These are phyloP conservation scores for Claviceps paspali DNA, from an alignment of 2,329 filamentous ascomycete genomes.

Conservation along the genomic window DNA sequence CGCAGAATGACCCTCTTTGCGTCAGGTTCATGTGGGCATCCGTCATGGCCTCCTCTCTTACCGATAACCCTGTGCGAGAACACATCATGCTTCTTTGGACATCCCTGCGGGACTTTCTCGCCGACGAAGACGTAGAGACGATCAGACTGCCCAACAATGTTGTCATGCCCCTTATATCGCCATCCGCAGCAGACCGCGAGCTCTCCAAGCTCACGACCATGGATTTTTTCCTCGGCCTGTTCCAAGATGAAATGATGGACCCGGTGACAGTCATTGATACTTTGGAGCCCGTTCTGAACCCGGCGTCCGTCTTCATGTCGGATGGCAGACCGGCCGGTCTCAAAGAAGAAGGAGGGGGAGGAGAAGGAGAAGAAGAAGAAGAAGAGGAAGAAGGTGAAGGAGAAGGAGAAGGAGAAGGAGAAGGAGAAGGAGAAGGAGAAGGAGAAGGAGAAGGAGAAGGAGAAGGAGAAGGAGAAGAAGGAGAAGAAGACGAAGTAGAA, in stretches of 20 bases:
- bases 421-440: not conserved
- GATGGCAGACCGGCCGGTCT: conserved; percentile 7
- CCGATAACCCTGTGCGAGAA: conserved; percentile 37
- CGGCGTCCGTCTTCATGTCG: conserved; percentile 36
- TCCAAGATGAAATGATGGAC: conserved; percentile 67
- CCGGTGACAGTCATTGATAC: conserved; percentile 79
- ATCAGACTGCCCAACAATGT: conserved; percentile 68
- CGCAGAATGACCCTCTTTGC: conserved; percentile 23
- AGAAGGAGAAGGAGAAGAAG: no score
- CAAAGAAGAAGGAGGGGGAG: no score
- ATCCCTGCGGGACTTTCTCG: conserved; percentile 37
- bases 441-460: no score
- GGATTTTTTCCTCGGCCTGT: conserved; percentile 88
- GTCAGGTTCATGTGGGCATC: conserved; percentile 44
- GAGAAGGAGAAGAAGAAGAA: no score
- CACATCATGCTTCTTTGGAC: conserved; percentile 44
- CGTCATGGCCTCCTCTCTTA: conserved; percentile 36
- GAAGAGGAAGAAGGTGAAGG: no score
- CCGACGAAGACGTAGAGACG: conserved; percentile 22
- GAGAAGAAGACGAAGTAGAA: no score
- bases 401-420: no score
- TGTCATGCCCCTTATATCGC: conserved; percentile 75
- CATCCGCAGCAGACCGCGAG: conserved; percentile 73
- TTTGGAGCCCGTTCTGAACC: conserved; percentile 80
- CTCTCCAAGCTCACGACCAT: conserved; percentile 86